Percentiles rank a stretch among this genome's conserved stretches.
phyloP scores from a whole-genome alignment of 352 stramenopile genomes.

The Globisporangium camurandrum region DNA sequence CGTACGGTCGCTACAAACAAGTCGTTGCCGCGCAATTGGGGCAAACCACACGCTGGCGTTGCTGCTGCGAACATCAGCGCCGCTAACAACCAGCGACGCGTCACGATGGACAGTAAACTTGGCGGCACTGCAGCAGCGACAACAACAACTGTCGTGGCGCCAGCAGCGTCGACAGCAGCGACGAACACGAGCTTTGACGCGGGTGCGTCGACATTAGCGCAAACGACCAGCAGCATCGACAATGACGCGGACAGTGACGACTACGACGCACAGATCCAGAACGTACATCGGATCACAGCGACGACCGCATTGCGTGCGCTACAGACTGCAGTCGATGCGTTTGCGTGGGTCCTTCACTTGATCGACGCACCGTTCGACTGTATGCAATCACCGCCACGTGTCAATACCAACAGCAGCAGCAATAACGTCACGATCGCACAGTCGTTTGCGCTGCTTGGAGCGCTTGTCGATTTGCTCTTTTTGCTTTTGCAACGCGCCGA shows the following conservation, averaged over 20 bases:
- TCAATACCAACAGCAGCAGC: neutral
- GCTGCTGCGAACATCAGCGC: too few relatives aligned
- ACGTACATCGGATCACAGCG: constrained; percentile 34
- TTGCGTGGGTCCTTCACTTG: constrained; percentile 35
- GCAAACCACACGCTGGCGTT: constrained; percentile 36
- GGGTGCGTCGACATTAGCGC: too few relatives aligned
- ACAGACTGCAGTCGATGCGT: constrained; percentile 44
- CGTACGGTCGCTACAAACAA: constrained; percentile 17
- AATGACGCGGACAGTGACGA: constrained; percentile 5
- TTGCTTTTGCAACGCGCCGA: constrained; percentile 44
- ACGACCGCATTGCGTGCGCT: constrained; percentile 28
- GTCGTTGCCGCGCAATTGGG: constrained; percentile 61
- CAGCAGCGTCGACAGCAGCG: too few relatives aligned
- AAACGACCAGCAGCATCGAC: neutral
- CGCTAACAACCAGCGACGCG: constrained; percentile 20
- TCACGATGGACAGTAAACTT: neutral
- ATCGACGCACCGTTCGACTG: constrained; percentile 30
- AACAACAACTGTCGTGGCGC: neutral
- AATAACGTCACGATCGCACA: constrained; percentile 21
- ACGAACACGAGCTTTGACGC: too few relatives aligned
- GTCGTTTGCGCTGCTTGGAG: constrained; percentile 39
- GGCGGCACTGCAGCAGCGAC: neutral
- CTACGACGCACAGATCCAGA: constrained; percentile 23
- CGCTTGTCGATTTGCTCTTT: constrained; percentile 48
- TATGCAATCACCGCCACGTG: neutral